These are phyloP conservation scores for Kockiozyma suomiensis DNA, from an alignment of 805 yeast genomes.

Conservation along the genomic window DNA sequence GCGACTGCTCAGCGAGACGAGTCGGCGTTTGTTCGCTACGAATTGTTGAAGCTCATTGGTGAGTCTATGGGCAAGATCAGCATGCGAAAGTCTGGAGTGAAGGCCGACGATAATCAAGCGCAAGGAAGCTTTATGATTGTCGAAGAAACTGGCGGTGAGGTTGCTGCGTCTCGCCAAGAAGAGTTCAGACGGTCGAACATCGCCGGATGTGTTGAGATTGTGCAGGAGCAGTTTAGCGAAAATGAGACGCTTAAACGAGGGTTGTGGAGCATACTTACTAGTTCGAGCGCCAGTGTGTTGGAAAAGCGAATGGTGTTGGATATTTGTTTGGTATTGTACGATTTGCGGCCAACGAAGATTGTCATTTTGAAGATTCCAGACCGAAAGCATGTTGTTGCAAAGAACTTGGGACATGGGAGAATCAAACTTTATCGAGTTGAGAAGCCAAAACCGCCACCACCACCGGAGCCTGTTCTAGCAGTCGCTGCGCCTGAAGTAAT, in stretches of 20 bases:
- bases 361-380: conserved; percentile 66
- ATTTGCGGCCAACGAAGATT: conserved; percentile 59
- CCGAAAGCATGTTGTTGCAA: conserved; percentile 65
- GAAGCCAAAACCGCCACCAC: background rate
- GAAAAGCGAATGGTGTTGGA: conserved; percentile 67
- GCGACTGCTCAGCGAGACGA: conserved; percentile 56
- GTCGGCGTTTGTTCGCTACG: conserved; percentile 53
- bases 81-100: conserved; percentile 20
- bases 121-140: conserved; percentile 55
- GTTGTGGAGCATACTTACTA: conserved; percentile 67
- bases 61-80: conserved; percentile 27
- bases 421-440: conserved; percentile 49
- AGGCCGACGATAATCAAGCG: conserved; percentile 34
- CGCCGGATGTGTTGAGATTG: conserved; percentile 64
- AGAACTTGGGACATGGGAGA: conserved; percentile 53
- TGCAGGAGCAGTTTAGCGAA: conserved; percentile 59
- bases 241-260: conserved; percentile 57
- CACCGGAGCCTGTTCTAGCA: background rate
- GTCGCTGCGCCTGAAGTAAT: background rate
- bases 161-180: conserved; percentile 60
- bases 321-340: conserved; percentile 65
- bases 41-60: conserved; percentile 34
- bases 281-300: conserved; percentile 60
- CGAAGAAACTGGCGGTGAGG: conserved; percentile 54
- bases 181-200: conserved; percentile 64